Evolutionary conservation across 805 yeast species (phyloP).

Genomic region (Suhomyces canberraensis): DNA sequence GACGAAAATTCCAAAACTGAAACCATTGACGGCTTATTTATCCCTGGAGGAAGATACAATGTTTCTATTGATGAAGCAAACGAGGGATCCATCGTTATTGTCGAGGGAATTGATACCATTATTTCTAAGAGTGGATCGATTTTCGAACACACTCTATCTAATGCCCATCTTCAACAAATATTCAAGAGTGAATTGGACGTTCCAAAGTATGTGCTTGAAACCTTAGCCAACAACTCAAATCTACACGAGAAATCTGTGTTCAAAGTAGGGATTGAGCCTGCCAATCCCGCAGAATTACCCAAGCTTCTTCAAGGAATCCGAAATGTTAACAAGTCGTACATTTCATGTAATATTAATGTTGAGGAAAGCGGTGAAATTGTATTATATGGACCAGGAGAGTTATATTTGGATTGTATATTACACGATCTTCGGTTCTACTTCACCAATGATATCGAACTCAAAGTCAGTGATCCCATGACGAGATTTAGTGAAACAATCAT

Average conservation of each 20-base stretch:
- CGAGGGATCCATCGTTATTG: slow-evolving; percentile 66
- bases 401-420: slow-evolving; percentile 78
- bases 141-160: slow-evolving; percentile 22
- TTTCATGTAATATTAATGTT: slow-evolving; percentile 63
- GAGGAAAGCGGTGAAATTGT: slow-evolving; percentile 90
- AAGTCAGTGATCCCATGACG: slow-evolving; percentile 81
- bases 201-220: slow-evolving; percentile 21
- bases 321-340: slow-evolving; percentile 57
- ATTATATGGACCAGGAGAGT: slow-evolving; percentile 79
- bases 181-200: not conserved
- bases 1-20: slow-evolving; percentile 50
- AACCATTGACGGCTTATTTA: slow-evolving; percentile 39
- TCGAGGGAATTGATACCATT: slow-evolving; percentile 59
- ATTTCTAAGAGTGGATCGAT: slow-evolving; percentile 64
- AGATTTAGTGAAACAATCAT: slow-evolving; percentile 74
- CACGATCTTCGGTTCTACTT: slow-evolving; percentile 69
- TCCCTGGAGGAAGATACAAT: slow-evolving; percentile 72
- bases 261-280: slow-evolving; percentile 82
- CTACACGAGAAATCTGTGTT: slow-evolving; percentile 49
- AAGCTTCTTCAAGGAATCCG: slow-evolving; percentile 67
- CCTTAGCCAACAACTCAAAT: not conserved
- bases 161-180: slow-evolving; percentile 27
- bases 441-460: slow-evolving; percentile 61
- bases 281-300: slow-evolving; percentile 74
- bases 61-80: slow-evolving; percentile 50